phyloP scores from a whole-genome alignment of 192 early-diverging fungal genomes.

The Coemansia sp. region DNA sequence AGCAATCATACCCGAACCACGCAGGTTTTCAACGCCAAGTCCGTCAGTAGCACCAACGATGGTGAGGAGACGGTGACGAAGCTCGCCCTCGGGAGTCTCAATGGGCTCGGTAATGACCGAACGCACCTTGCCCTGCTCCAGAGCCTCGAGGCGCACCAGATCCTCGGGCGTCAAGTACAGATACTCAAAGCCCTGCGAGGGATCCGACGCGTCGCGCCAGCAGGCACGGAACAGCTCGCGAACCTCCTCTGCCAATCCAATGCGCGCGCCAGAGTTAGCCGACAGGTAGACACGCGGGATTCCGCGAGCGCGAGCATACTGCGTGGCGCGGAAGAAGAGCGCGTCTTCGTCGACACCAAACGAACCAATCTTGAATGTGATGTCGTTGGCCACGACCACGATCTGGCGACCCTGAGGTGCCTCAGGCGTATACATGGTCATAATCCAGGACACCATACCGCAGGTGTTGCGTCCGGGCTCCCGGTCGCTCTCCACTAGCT shows the following conservation, averaged over 20 bases:
- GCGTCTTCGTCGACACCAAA: conserved; percentile 93
- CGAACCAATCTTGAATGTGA: conserved; percentile 95
- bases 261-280: conserved; percentile 98
- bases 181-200: conserved; percentile 87
- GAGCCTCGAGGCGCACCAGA: conserved; percentile 59
- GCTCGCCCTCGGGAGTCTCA: conserved; percentile 62
- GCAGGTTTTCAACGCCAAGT: conserved; percentile 95
- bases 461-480: conserved; percentile 85
- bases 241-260: conserved; percentile 94
- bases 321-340: conserved; percentile 89
- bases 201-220: conserved; percentile 80
- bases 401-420: conserved; percentile 84
- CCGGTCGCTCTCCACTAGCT: conserved; percentile 69
- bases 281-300: conserved; percentile 93
- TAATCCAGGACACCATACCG: conserved; percentile 96
- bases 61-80: conserved; percentile 76
- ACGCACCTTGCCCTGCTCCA: conserved; percentile 56
- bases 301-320: conserved; percentile 80
- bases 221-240: conserved; percentile 78
- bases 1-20: conserved; percentile 95
- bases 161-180: conserved; percentile 80
- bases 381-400: conserved; percentile 97
- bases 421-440: conserved; percentile 88
- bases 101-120: conserved; percentile 71
- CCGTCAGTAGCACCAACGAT: conserved; percentile 86